phyloP scores from a whole-genome alignment of 495 filamentous ascomycete species.

The Xylona heveae region DNA sequence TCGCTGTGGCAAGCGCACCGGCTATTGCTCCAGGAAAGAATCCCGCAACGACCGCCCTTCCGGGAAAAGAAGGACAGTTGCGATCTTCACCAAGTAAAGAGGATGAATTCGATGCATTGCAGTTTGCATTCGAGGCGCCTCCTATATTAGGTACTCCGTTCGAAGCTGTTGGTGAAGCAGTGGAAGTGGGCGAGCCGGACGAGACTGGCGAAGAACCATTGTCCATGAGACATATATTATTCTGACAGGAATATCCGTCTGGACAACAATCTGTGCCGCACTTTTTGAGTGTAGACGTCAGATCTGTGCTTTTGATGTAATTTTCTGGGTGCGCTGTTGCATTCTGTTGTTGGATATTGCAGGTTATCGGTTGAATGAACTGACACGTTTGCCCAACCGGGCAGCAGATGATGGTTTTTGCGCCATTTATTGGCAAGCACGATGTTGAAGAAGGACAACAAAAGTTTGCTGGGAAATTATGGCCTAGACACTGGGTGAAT shows the following conservation, averaged over 20 bases:
- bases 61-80: conserved; percentile 18
- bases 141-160: background rate
- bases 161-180: background rate
- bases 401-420: conserved; percentile 60
- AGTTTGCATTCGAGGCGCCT: too few species aligned
- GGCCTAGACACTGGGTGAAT: conserved; percentile 27
- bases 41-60: conserved; percentile 31
- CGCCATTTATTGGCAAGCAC: conserved; percentile 43
- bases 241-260: conserved; percentile 51
- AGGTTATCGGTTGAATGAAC: conserved; percentile 46
- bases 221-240: conserved; percentile 19
- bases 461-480: conserved; percentile 43
- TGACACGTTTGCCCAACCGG: conserved; percentile 37
- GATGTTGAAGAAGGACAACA: conserved; percentile 44
- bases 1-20: conserved; percentile 25
- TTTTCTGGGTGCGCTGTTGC: conserved; percentile 34
- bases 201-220: conserved; percentile 10
- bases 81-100: too few species aligned
- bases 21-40: conserved; percentile 40
- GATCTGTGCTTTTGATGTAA: conserved; percentile 45
- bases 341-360: conserved; percentile 47
- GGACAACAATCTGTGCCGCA: conserved; percentile 54
- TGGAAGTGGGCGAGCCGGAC: conserved; percentile 1
- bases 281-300: conserved; percentile 27
- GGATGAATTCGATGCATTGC: too few species aligned